Conservation (phyloP, 129 eudicot species). For the Escallonia rubra region DNA sequence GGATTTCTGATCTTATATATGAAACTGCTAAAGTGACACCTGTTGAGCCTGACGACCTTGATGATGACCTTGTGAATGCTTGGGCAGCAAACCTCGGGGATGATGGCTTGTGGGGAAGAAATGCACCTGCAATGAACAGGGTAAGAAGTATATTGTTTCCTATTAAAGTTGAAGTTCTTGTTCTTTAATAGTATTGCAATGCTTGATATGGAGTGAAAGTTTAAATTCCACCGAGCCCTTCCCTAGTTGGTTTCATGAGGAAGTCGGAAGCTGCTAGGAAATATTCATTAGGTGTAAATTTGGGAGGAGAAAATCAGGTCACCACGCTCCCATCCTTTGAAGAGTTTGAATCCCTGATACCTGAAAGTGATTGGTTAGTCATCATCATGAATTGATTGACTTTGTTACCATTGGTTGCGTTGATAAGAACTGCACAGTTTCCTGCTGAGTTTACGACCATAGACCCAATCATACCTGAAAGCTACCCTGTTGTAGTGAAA, state of each 20-base stretch:
- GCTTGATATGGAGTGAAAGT: too few species aligned
- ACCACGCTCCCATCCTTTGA: too few species aligned
- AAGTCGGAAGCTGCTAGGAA: too few species aligned
- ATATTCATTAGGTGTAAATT: too few species aligned
- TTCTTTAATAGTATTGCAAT: not conserved
- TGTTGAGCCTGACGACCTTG: constrained; percentile 63
- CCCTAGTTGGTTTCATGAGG: too few species aligned
- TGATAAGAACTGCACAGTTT: constrained; percentile 35
- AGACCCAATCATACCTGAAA: not conserved
- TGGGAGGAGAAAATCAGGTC: too few species aligned
- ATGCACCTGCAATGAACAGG: constrained; percentile 98
- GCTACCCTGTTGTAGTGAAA: too few species aligned
- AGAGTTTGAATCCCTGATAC: not conserved
- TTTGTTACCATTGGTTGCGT: not conserved
- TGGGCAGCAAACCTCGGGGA: constrained; percentile 98
- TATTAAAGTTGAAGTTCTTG: not conserved
- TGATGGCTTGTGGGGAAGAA: constrained; percentile 72
- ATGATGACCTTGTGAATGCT: constrained; percentile 98
- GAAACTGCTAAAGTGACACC: constrained; percentile 61
- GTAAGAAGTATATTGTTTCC: constrained; percentile 29
- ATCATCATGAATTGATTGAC: too few species aligned
- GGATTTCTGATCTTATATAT: constrained; percentile 88
- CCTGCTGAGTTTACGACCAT: not conserved
- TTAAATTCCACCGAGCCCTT: too few species aligned
- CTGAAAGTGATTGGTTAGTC: not conserved